These are phyloP conservation scores for Bretschneidera sinensis DNA, from an alignment of 345 rosid species.

Conservation along the genomic window DNA sequence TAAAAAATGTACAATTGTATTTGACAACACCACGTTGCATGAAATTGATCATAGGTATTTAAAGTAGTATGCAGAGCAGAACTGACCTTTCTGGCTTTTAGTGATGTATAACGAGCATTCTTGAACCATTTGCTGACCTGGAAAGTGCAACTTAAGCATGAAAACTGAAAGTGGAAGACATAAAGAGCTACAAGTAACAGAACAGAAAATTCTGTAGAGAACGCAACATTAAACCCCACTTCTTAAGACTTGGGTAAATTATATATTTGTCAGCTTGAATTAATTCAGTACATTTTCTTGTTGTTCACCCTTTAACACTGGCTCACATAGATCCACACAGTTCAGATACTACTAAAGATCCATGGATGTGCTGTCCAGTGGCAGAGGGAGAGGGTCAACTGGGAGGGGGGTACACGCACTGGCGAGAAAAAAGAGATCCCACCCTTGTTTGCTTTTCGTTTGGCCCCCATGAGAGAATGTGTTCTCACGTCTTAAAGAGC, in stretches of 20 bases:
- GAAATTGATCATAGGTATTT: not conserved
- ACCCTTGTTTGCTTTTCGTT: too few species aligned
- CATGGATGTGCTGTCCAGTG: not conserved
- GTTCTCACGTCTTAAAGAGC: too few species aligned
- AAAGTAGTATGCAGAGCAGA: not conserved
- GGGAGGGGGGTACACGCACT: not conserved
- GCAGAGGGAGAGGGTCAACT: not conserved
- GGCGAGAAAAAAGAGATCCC: too few species aligned
- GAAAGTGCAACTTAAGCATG: conserved; percentile 21
- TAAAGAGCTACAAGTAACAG: conserved; percentile 8
- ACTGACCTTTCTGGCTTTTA: conserved; percentile 76
- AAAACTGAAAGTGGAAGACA: conserved; percentile 13
- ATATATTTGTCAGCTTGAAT: not conserved
- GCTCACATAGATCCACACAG: not conserved
- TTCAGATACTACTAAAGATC: not conserved
- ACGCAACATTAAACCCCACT: too few species aligned
- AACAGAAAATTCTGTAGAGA: not conserved
- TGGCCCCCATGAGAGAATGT: too few species aligned
- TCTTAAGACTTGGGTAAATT: not conserved
- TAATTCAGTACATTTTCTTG: not conserved
- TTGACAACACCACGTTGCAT: too few species aligned
- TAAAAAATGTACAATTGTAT: not conserved
- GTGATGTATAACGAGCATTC: conserved; percentile 82
- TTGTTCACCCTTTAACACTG: too few species aligned
- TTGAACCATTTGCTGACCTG: conserved; percentile 99